Percentiles rank a stretch among this genome's conserved stretches.
These are phyloP conservation scores for Centella asiatica DNA, from an alignment of 129 eudicot genomes.

Conservation along the genomic window DNA sequence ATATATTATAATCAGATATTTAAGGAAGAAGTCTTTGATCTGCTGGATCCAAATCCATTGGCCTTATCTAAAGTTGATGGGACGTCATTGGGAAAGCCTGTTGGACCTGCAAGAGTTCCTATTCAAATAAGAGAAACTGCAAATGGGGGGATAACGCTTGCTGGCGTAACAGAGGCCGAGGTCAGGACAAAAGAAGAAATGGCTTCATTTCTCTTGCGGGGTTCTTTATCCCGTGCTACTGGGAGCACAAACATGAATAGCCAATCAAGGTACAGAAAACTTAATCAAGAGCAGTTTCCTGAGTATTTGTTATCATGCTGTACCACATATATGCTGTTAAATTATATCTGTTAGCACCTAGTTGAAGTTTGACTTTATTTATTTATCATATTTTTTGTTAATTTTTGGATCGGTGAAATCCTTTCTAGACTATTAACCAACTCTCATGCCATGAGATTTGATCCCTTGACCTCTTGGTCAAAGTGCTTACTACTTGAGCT, in stretches of 20 bases:
- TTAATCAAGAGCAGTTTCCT: no score
- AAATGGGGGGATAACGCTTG: slow-evolving; percentile 82
- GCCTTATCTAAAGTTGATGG: slow-evolving; percentile 40
- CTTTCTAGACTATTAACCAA: no score
- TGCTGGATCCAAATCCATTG: slow-evolving; percentile 44
- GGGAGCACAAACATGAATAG: slow-evolving; percentile 99
- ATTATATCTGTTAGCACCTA: no score
- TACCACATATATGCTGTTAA: no score
- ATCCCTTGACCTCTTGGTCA: no score
- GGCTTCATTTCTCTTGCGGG: slow-evolving; percentile 74
- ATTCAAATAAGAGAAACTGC: slow-evolving; percentile 90
- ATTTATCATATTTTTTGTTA: no score
- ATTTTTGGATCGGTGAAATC: no score
- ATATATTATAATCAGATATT: slow-evolving; percentile 46
- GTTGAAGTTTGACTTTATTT: no score
- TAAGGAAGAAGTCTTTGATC: slow-evolving; percentile 91
- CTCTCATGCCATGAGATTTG: no score
- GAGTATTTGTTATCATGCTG: neutral
- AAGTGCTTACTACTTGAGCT: no score
- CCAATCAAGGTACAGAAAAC: slow-evolving; percentile 65
- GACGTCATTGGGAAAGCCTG: slow-evolving; percentile 21
- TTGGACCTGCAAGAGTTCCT: slow-evolving; percentile 68
- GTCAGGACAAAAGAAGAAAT: slow-evolving; percentile 84
- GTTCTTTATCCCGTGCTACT: slow-evolving; percentile 81
- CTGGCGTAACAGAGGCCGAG: slow-evolving; percentile 95